Percentiles rank a stretch among this genome's conserved stretches.
Conservation (phyloP, 192 early-diverging fungal genomes). For the Diversispora eburnea region DNA sequence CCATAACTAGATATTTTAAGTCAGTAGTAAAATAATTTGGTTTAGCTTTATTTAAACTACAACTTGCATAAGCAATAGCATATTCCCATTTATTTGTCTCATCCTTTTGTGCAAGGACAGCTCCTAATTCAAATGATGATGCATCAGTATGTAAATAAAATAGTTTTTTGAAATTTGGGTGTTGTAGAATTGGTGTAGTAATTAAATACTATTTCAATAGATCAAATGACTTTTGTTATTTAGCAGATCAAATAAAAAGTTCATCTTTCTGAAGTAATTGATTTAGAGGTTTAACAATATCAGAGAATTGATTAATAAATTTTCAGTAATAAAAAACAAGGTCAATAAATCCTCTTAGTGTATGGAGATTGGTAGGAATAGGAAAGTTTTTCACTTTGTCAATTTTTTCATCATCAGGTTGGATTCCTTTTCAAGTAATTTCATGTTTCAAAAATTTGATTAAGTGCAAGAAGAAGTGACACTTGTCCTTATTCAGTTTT, state of each 20-base stretch:
- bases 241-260: neutral
- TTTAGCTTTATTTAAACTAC: neutral
- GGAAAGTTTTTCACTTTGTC: neutral
- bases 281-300: neutral
- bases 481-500: neutral
- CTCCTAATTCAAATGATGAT: neutral
- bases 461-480: neutral
- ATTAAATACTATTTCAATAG: neutral
- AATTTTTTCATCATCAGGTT: neutral
- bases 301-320: neutral
- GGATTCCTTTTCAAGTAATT: neutral
- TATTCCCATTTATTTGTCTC: neutral
- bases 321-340: neutral
- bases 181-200: neutral
- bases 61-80: neutral
- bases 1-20: constrained; percentile 15
- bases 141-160: neutral
- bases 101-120: neutral
- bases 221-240: neutral
- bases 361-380: neutral
- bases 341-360: neutral
- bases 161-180: neutral
- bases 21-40: neutral
- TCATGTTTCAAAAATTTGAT: neutral
- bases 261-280: constrained; percentile 7